Base-by-base conservation (phyloP, 495 filamentous ascomycete species). In the Platismatia glauca region DNA sequence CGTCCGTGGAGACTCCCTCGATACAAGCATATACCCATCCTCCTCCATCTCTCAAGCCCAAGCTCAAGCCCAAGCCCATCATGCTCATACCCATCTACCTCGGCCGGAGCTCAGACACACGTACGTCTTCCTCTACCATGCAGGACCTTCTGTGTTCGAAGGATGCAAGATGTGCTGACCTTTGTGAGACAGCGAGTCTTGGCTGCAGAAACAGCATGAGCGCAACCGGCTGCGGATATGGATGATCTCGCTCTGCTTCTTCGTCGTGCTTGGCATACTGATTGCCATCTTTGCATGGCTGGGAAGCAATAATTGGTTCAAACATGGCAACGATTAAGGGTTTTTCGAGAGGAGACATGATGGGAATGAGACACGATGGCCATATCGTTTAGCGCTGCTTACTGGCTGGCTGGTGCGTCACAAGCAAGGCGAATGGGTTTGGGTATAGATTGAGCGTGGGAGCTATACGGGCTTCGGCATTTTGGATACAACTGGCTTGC, bases 231-330 rank as follows among this genome's bases (percentile, higher is more conserved):
- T 62, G 38, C 71, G 77, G 22, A 74, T 77, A 55, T 74, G 71
- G 69, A 53, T 72, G 59, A 75, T 76, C 65, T 77, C 72, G 67
- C 60, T 79, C 15, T 59, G 60, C 50, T 73, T 79, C 59, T 39
- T 71, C 24, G 63, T 62, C 7, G 43, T 75, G 33, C 70, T 78
- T n/a, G 73, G 70, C 9, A 74, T 71, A 9, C 41, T 76, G 12
- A 68, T 77, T 16, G 63, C 71, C 5, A 60, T 71, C 34, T 64
- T 74, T 59, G 62, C 63, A 3, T 68, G 63, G 62, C 31, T 68
- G 37, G 66, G 59, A 35, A 33, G 58, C 31, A 59, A 68, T 50
- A 58, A 65, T 56, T 68, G 63, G 62, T 64, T 65, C 31, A 62
- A 59, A 31, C 27, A 52, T 27, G 57, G 3, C 9, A 52, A 64